Evolutionary conservation across 352 stramenopile species (phyloP).

Genomic region (Phytopythium vexans): DNA sequence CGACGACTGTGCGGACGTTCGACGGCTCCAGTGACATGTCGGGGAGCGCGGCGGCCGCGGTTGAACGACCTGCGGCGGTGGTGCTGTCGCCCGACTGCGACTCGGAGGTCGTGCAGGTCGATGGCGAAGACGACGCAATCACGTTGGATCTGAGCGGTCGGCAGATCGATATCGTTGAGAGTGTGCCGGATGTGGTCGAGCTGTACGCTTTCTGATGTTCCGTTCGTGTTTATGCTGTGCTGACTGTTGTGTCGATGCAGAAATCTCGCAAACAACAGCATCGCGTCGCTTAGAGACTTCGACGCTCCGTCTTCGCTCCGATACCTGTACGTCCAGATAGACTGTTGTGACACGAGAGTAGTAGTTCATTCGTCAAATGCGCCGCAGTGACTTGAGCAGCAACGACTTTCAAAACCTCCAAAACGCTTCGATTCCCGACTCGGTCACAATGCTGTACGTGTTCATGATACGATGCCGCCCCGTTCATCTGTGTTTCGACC

Average conservation of each 20-base stretch:
- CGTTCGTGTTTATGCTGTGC: background rate
- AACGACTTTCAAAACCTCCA: constrained; percentile 7
- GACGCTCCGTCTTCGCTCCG: background rate
- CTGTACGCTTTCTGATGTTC: constrained; percentile 14
- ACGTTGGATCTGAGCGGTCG: constrained; percentile 24
- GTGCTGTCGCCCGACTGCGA: constrained; percentile 20
- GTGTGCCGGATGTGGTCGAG: constrained; percentile 20
- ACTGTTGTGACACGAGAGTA: background rate
- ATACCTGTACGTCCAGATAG: background rate
- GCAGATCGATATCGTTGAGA: constrained; percentile 24
- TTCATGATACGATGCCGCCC: background rate
- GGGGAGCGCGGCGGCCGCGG: constrained; percentile 2
- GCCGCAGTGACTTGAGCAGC: background rate
- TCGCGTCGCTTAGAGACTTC: constrained; percentile 5
- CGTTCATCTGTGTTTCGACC: background rate
- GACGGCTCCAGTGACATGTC: constrained; percentile 1
- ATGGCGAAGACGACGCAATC: constrained; percentile 4
- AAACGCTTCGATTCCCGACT: constrained; percentile 18
- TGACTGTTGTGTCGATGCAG: constrained; percentile 5
- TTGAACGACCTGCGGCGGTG: constrained; percentile 8
- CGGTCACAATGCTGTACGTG: constrained; percentile 29
- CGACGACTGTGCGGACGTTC: constrained; percentile 1
- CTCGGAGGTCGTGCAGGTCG: constrained; percentile 17
- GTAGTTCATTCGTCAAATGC: background rate
- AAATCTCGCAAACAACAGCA: constrained; percentile 34